phyloP scores from a whole-genome alignment of 2,329 filamentous ascomycete genomes.

The Xylariales sp. region DNA sequence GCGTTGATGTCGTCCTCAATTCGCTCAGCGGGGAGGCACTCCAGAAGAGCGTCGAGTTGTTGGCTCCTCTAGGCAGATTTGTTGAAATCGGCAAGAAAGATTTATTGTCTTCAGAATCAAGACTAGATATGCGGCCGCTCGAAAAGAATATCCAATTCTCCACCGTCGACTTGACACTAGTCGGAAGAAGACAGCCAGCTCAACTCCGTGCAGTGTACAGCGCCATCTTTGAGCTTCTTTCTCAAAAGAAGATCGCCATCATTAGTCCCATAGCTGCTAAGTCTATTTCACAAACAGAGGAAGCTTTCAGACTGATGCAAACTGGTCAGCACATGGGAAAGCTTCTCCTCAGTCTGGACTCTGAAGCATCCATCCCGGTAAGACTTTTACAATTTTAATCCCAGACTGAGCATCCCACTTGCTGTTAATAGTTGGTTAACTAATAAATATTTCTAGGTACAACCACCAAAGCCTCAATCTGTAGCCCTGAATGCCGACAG shows the following conservation, averaged over 20 bases:
- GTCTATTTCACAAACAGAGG: slow-evolving; percentile 11
- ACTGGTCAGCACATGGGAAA: slow-evolving; percentile 28
- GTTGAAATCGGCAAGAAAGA: slow-evolving; percentile 24
- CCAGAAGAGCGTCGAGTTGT: slow-evolving; percentile 18
- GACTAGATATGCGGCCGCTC: slow-evolving; percentile 28
- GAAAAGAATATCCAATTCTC: slow-evolving; percentile 7
- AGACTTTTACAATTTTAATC: no score
- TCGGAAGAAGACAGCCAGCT: no score
- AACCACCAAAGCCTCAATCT: no score
- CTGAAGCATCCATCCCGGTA: no score
- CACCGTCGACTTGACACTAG: no score
- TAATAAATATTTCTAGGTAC: no score
- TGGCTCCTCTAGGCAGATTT: slow-evolving; percentile 22
- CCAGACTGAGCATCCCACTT: no score
- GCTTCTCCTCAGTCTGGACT: slow-evolving; percentile 16
- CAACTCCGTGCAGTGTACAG: neutral
- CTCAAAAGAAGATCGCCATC: neutral
- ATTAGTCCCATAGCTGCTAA: slow-evolving; percentile 10
- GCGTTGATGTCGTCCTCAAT: neutral
- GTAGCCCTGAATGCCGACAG: no score
- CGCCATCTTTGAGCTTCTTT: neutral
- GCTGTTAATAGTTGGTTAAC: no score
- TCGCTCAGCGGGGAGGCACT: slow-evolving; percentile 6
- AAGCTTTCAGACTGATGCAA: slow-evolving; percentile 28
- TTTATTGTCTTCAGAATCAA: slow-evolving; percentile 20